Evolutionary conservation across 768 basidiomycete genomes (phyloP).

Genomic region (Suillus luteus): DNA sequence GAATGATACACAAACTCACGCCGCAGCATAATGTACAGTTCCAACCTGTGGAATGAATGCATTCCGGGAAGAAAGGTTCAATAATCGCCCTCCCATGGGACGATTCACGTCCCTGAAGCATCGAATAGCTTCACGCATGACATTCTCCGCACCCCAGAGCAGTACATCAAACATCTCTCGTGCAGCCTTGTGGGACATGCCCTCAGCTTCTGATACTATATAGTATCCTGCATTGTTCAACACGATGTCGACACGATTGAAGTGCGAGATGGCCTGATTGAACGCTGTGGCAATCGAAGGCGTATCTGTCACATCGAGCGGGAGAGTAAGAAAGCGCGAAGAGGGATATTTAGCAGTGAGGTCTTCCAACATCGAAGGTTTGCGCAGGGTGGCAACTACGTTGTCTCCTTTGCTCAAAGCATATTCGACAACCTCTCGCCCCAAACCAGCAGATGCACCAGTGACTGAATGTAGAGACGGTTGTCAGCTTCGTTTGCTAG

Average conservation of each 20-base stretch:
- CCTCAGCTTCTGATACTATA: slow-evolving; percentile 60
- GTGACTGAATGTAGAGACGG: slow-evolving; percentile 34
- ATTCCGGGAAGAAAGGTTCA: slow-evolving; percentile 35
- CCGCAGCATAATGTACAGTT: slow-evolving; percentile 27
- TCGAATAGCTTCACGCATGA: slow-evolving; percentile 35
- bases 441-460: slow-evolving; percentile 44
- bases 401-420: slow-evolving; percentile 40
- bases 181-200: slow-evolving; percentile 82
- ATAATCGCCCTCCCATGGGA: slow-evolving; percentile 35
- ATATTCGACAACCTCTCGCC: slow-evolving; percentile 34
- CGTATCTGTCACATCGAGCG: slow-evolving; percentile 42
- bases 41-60: slow-evolving; percentile 26
- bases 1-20: slow-evolving; percentile 23
- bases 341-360: slow-evolving; percentile 31
- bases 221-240: slow-evolving; percentile 45
- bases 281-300: slow-evolving; percentile 40
- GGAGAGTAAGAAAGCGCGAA: slow-evolving; percentile 40
- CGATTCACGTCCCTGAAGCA: slow-evolving; percentile 41
- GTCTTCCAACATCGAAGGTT: slow-evolving; percentile 36
- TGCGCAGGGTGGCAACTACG: slow-evolving; percentile 49
- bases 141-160: slow-evolving; percentile 35
- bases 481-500: neutral
- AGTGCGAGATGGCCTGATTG: slow-evolving; percentile 31
- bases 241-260: slow-evolving; percentile 46
- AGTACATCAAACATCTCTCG: slow-evolving; percentile 51